Evolutionary conservation across 805 yeast genomes (phyloP).

Genomic region (Candida dajiaensis): DNA sequence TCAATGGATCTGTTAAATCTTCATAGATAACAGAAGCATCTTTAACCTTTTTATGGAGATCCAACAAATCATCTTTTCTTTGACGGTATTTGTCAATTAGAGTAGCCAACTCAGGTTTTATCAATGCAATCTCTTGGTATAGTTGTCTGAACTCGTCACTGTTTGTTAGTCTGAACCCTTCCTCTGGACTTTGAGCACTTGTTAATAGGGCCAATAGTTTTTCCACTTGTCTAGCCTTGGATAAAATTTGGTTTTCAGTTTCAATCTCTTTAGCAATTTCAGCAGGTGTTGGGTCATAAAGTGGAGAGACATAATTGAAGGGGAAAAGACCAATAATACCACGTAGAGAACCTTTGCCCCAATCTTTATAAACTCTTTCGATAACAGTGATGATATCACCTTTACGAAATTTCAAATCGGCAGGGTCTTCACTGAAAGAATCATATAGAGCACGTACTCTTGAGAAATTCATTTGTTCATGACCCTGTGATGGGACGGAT

Average conservation of each 20-base stretch:
- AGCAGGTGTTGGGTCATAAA: conserved; percentile 57
- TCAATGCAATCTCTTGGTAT: conserved; percentile 65
- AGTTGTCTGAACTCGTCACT: conserved; percentile 66
- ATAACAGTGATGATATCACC: conserved; percentile 87
- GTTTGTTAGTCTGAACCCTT: conserved; percentile 33
- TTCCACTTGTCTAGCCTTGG: conserved; percentile 59
- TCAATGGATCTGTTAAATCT: conserved; percentile 49
- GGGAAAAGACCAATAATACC: conserved; percentile 90
- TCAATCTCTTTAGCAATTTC: conserved; percentile 48
- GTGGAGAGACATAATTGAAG: conserved; percentile 79
- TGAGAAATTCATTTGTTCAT: conserved; percentile 31
- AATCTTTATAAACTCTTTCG: conserved; percentile 83
- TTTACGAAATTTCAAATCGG: conserved; percentile 78
- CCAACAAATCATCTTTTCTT: conserved; percentile 70
- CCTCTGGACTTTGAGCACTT: conserved; percentile 27
- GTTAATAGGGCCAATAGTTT: conserved; percentile 53
- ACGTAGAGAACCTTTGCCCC: conserved; percentile 89
- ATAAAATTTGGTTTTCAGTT: conserved; percentile 48
- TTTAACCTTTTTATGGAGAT: conserved; percentile 63
- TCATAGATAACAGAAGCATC: conserved; percentile 68
- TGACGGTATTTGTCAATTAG: conserved; percentile 72
- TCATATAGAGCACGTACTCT: conserved; percentile 85
- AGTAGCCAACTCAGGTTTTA: conserved; percentile 69
- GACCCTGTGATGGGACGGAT: conserved; percentile 3
- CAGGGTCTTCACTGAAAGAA: conserved; percentile 69